Evolutionary conservation across 225 moss, liverwort and hornwort species (phyloP).

Genomic region (Anthoceros angustus): DNA sequence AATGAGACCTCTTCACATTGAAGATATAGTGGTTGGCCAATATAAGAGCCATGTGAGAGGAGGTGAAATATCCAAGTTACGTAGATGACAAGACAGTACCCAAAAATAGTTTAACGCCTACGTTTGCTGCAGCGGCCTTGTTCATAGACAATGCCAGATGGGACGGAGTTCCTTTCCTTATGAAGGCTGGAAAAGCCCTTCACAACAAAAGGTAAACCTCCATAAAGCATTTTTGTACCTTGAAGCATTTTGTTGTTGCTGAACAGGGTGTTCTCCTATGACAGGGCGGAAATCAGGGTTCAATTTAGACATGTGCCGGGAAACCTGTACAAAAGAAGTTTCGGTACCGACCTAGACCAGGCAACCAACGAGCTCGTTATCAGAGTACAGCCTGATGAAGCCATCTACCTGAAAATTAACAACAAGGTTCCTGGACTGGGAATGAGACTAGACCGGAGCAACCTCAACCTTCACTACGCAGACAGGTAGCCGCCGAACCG

Average conservation of each 20-base stretch:
- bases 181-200: slow-evolving; percentile 75
- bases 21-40: slow-evolving; percentile 69
- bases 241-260: background rate
- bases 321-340: slow-evolving; percentile 56
- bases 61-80: slow-evolving; percentile 49
- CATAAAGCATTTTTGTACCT: background rate
- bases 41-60: slow-evolving; percentile 77
- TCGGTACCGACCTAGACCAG: slow-evolving; percentile 49
- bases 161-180: slow-evolving; percentile 82
- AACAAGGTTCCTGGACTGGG: slow-evolving; percentile 87
- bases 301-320: slow-evolving; percentile 73
- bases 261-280: background rate
- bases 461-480: slow-evolving; percentile 66
- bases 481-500: slow-evolving; percentile 29
- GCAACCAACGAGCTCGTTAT: slow-evolving; percentile 74
- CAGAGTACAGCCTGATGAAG: slow-evolving; percentile 66
- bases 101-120: slow-evolving; percentile 63
- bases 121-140: slow-evolving; percentile 61
- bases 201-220: slow-evolving; percentile 59
- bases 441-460: slow-evolving; percentile 56
- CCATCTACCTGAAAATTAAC: slow-evolving; percentile 73
- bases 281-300: slow-evolving; percentile 85
- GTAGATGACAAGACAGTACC: slow-evolving; percentile 59
- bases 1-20: slow-evolving; percentile 43
- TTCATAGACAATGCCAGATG: slow-evolving; percentile 90